Evolutionary conservation across 2,329 filamentous ascomycete genomes (phyloP).

Genomic region (Colletotrichum eleusines): DNA sequence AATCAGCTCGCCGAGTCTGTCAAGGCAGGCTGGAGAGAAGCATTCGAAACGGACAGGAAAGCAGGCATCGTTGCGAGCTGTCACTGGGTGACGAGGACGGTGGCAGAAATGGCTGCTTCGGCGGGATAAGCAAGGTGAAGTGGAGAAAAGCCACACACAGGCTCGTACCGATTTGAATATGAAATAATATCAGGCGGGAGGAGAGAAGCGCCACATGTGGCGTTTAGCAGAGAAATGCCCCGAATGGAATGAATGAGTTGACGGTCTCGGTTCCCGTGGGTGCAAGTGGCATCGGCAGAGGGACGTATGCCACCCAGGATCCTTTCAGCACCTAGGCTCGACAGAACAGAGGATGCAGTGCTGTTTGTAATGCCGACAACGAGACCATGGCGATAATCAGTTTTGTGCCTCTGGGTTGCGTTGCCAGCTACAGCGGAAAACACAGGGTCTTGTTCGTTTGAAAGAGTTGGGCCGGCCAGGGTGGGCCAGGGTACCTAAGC

Average conservation of each 20-base stretch:
- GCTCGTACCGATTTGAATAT: constrained; percentile 27
- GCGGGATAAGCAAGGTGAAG: constrained; percentile 5
- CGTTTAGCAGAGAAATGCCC: constrained; percentile 23
- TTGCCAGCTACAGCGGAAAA: constrained; percentile 1
- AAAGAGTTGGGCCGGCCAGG: constrained; percentile 1
- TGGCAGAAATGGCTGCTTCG: constrained; percentile 3
- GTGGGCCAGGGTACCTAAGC: neutral
- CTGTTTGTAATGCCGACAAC: constrained; percentile 19
- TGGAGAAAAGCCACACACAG: constrained; percentile 30
- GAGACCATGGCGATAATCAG: constrained; percentile 26
- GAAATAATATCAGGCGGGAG: constrained; percentile 29
- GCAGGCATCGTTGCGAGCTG: constrained; percentile 33
- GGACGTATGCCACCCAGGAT: constrained; percentile 1
- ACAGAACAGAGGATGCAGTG: constrained; percentile 3
- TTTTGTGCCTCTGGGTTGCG: constrained; percentile 4
- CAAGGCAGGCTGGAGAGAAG: neutral
- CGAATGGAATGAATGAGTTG: neutral
- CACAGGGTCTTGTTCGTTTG: neutral
- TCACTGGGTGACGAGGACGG: constrained; percentile 14
- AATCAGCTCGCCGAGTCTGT: constrained; percentile 11
- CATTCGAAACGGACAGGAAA: constrained; percentile 28
- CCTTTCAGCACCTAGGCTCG: neutral
- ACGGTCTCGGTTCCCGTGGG: neutral
- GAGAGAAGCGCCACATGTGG: constrained; percentile 31
- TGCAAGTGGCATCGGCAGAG: neutral